A percentile compares a stretch with the other conserved stretches of the same genome.
These are phyloP conservation scores for Nicotiana tomentosiformis DNA, from an alignment of 257 asterid genomes.

Conservation along the genomic window DNA sequence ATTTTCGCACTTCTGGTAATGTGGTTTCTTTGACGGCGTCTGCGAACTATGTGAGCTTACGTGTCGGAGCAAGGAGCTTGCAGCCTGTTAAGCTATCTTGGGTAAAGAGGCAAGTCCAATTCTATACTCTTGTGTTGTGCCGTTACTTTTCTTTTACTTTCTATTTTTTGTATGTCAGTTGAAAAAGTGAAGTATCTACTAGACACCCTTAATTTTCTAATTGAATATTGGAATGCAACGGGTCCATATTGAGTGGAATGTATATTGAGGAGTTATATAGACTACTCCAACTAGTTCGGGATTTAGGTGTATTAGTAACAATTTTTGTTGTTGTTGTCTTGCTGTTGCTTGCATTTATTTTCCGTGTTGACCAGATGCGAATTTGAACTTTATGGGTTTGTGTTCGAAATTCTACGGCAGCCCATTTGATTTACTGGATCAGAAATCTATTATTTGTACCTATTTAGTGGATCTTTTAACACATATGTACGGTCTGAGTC, in stretches of 20 bases:
- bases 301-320: not conserved
- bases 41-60: constrained; percentile 55
- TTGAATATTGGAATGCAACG: not conserved
- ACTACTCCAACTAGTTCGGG: not conserved
- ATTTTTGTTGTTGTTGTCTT: not conserved
- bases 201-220: not conserved
- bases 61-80: constrained; percentile 34
- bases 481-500: too few relatives aligned
- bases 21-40: constrained; percentile 52
- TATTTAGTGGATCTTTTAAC: too few relatives aligned
- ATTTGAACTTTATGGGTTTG: too few relatives aligned
- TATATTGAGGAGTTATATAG: not conserved
- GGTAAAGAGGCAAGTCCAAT: constrained; percentile 42
- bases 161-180: too few relatives aligned
- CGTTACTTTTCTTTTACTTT: too few relatives aligned
- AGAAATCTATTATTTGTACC: too few relatives aligned
- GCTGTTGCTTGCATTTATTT: not conserved
- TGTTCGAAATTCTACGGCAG: too few relatives aligned
- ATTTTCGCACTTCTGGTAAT: constrained; percentile 20
- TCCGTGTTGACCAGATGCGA: not conserved
- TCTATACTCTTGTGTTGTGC: not conserved
- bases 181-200: not conserved
- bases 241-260: not conserved
- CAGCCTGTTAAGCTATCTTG: constrained; percentile 28
- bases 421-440: too few relatives aligned